Evolutionary conservation across 2,329 filamentous ascomycete genomes (phyloP).

Genomic region (Onygena corvina): DNA sequence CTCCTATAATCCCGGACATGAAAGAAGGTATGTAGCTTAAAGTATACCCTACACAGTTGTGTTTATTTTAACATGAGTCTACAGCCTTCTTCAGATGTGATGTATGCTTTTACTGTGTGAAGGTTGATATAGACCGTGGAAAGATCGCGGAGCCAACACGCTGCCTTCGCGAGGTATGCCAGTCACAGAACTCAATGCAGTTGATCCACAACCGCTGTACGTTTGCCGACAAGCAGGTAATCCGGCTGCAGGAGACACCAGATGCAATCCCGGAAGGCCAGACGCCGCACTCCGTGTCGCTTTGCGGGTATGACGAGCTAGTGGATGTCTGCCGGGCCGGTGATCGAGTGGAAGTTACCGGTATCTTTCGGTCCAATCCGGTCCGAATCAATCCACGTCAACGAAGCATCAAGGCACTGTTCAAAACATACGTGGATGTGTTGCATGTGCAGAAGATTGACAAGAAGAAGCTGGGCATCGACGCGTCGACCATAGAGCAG

Average conservation of each 20-base stretch:
- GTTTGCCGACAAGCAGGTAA: conserved; percentile 96
- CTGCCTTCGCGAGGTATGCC: conserved; percentile 72
- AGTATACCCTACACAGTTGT: conserved; percentile 14
- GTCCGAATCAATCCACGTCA: conserved; percentile 90
- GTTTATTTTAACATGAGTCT: background rate
- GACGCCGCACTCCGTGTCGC: conserved; percentile 90
- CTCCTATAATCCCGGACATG: conserved; percentile 96
- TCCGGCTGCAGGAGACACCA: conserved; percentile 95
- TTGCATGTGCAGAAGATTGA: conserved; percentile 94
- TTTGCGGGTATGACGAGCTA: conserved; percentile 92
- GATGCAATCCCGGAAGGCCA: conserved; percentile 91
- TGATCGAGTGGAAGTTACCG: conserved; percentile 89
- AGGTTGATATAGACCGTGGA: conserved; percentile 84
- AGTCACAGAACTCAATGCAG: conserved; percentile 88
- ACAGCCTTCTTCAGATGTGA: conserved; percentile 88
- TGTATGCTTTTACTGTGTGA: conserved; percentile 80
- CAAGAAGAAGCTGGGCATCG: conserved; percentile 84
- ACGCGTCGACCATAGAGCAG: conserved; percentile 75
- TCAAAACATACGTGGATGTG: conserved; percentile 96
- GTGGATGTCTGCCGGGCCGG: conserved; percentile 97
- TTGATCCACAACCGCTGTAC: conserved; percentile 91
- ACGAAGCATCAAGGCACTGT: conserved; percentile 82
- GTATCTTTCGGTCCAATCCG: conserved; percentile 89
- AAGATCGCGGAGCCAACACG: conserved; percentile 89
- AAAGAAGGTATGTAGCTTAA: conserved; percentile 53